These are phyloP conservation scores for Saksenaea vasiformis DNA, from an alignment of 371 early-diverging fungal species.

Conservation along the genomic window DNA sequence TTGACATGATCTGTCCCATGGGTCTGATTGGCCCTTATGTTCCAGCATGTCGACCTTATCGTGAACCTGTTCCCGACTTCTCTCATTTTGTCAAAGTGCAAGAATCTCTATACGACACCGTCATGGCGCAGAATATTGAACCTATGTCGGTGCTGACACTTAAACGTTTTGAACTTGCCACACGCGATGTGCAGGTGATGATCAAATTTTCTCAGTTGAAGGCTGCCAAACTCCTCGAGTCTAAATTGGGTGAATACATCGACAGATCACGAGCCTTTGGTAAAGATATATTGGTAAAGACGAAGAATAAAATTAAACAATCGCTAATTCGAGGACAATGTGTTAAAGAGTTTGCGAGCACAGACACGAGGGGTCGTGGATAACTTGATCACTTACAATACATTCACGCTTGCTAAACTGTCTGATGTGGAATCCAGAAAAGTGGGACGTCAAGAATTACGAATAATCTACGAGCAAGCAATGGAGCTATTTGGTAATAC, in stretches of 20 bases:
- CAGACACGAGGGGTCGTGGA: slow-evolving; percentile 32
- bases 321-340: slow-evolving; percentile 16
- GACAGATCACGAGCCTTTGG: slow-evolving; percentile 37
- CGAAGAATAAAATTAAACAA: slow-evolving; percentile 6
- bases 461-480: slow-evolving; percentile 37
- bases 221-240: slow-evolving; percentile 30
- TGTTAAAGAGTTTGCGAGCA: slow-evolving; percentile 23
- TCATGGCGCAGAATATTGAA: slow-evolving; percentile 34
- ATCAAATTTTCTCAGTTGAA: slow-evolving; percentile 43
- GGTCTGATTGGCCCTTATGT: slow-evolving; percentile 17
- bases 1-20: slow-evolving; percentile 25
- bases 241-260: slow-evolving; percentile 42
- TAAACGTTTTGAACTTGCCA: slow-evolving; percentile 47
- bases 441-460: slow-evolving; percentile 36
- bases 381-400: slow-evolving; percentile 52
- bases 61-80: slow-evolving; percentile 42
- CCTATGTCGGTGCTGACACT: slow-evolving; percentile 42
- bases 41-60: slow-evolving; percentile 23
- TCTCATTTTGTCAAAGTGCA: slow-evolving; percentile 45
- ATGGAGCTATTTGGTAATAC: slow-evolving; percentile 40
- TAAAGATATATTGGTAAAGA: slow-evolving; percentile 29
- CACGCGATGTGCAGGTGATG: slow-evolving; percentile 47
- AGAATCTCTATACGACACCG: slow-evolving; percentile 41
- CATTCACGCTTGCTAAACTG: slow-evolving; percentile 39
- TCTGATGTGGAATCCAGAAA: slow-evolving; percentile 33